A percentile compares a stretch with the other conserved stretches of the same genome.
phyloP scores from a whole-genome alignment of 2,329 filamentous ascomycete species.

The Calonectria pseudoreteaudii region DNA sequence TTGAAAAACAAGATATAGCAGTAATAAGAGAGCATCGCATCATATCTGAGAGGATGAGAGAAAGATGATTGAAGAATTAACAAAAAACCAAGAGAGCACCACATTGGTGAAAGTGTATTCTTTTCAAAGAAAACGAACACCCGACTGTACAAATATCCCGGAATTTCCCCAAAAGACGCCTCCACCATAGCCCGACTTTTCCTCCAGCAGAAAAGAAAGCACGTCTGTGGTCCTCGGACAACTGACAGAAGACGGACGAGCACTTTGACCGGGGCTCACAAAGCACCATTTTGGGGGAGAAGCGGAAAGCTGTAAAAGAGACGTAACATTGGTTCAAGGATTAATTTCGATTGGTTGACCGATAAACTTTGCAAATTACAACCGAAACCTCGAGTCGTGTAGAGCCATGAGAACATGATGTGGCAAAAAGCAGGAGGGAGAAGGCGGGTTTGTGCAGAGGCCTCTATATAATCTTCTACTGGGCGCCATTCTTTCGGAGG shows the following conservation, averaged over 20 bases:
- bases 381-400: conserved; percentile 63
- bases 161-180: conserved; percentile 45
- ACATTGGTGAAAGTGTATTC: conserved; percentile 42
- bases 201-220: conserved; percentile 44
- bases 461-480: conserved; percentile 62
- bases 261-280: conserved; percentile 45
- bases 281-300: conserved; percentile 44
- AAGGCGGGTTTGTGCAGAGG: conserved; percentile 48
- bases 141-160: conserved; percentile 46
- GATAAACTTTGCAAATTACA: conserved; percentile 68
- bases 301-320: conserved; percentile 42
- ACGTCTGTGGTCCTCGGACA: conserved; percentile 42
- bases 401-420: conserved; percentile 55
- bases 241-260: conserved; percentile 37
- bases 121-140: conserved; percentile 45
- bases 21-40: background rate
- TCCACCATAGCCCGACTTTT: conserved; percentile 46
- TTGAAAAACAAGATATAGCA: background rate
- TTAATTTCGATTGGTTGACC: conserved; percentile 68
- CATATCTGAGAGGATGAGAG: conserved; percentile 7
- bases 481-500: conserved; percentile 79
- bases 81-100: conserved; percentile 23
- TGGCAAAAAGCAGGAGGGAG: conserved; percentile 53
- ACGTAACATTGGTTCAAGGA: conserved; percentile 52
- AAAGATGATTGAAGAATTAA: conserved; percentile 10